Conservation (phyloP, 179 eudicot species). For the Beta corolliflora region DNA sequence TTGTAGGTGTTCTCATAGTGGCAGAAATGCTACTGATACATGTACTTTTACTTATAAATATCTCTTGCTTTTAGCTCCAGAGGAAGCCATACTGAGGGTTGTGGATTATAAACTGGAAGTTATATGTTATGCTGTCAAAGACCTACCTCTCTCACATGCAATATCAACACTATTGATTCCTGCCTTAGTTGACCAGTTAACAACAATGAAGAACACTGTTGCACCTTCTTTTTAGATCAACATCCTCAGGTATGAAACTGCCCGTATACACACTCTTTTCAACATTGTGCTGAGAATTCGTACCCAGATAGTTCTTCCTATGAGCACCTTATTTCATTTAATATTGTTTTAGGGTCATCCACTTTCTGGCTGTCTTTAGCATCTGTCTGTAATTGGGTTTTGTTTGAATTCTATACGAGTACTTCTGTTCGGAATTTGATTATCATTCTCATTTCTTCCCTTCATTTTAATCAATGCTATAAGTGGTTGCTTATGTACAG, state of each 20-base stretch:
- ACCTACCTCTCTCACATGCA: slow-evolving; percentile 57
- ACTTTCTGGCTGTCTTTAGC: neutral
- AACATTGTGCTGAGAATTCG: neutral
- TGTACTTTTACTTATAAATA: slow-evolving; percentile 1
- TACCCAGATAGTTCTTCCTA: neutral
- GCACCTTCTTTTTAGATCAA: slow-evolving; percentile 49
- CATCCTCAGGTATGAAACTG: slow-evolving; percentile 55
- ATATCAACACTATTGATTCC: slow-evolving; percentile 76
- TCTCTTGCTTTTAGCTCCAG: slow-evolving; percentile 43
- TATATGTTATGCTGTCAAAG: slow-evolving; percentile 77
- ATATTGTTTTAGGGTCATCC: neutral
- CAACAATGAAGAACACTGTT: slow-evolving; percentile 53
- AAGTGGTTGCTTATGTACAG: neutral
- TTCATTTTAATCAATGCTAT: neutral
- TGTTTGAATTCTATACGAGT: neutral
- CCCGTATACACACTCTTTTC: neutral
- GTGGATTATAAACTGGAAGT: slow-evolving; percentile 71
- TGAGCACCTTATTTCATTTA: neutral
- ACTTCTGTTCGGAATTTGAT: neutral
- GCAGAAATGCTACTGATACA: neutral
- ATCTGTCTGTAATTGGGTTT: neutral
- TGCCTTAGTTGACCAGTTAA: slow-evolving; percentile 74
- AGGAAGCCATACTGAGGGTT: slow-evolving; percentile 58
- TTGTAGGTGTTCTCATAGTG: neutral
- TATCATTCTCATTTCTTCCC: neutral